A percentile compares a stretch with the other conserved stretches of the same genome.
Evolutionary conservation across 1,284 basidiomycete genomes (phyloP).

Genomic region (Naganishia liquefaciens): DNA sequence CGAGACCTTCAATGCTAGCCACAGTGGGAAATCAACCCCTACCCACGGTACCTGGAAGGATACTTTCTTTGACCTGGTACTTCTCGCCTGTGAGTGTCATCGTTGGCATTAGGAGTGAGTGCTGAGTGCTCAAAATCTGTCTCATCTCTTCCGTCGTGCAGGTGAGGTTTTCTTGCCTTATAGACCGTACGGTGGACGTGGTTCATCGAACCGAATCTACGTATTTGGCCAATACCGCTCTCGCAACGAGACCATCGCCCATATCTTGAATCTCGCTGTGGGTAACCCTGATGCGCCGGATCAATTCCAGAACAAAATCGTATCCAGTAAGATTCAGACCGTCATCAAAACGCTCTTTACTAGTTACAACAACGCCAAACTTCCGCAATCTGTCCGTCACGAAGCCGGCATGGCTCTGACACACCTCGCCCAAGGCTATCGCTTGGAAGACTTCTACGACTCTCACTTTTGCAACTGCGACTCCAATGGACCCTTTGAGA

Average conservation of each 20-base stretch:
- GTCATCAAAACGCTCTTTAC: slow-evolving; percentile 2
- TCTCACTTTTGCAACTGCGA: not conserved
- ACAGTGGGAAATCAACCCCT: too few species aligned
- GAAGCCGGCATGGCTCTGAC: not conserved
- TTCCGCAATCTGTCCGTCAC: not conserved
- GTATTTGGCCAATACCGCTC: not conserved
- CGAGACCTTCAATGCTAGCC: slow-evolving; percentile 11
- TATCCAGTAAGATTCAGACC: slow-evolving; percentile 16
- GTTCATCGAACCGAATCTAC: not conserved
- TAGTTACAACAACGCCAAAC: not conserved
- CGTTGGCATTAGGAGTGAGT: not conserved
- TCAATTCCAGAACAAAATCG: not conserved
- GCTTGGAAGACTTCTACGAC: not conserved
- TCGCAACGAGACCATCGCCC: slow-evolving; percentile 4
- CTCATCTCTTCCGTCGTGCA: not conserved
- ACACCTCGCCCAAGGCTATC: not conserved
- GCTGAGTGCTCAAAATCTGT: too few species aligned
- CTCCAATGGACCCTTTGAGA: not conserved
- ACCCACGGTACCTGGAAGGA: not conserved
- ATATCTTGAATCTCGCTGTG: not conserved
- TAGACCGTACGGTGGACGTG: slow-evolving; percentile 6
- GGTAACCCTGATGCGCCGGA: not conserved
- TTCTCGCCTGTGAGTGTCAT: slow-evolving; percentile 7
- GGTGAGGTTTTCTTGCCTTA: slow-evolving; percentile 17
- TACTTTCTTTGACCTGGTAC: not conserved